Evolutionary conservation across 1,139 yeast species (phyloP).

Genomic region (Yamadazyma taylorii): DNA sequence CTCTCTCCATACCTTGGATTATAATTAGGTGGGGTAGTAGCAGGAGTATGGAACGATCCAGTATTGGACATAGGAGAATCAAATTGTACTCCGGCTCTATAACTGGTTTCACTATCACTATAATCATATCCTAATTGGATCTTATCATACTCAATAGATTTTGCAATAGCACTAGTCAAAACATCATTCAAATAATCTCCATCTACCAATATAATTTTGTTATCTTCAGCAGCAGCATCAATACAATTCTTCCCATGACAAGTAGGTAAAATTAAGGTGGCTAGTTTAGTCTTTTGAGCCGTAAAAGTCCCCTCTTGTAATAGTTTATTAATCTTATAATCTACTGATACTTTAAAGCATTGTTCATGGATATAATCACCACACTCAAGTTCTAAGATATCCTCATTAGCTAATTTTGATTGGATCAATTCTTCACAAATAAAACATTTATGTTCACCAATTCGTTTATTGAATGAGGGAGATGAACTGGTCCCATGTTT

Average conservation of each 20-base stretch:
- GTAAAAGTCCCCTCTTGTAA: conserved; percentile 11
- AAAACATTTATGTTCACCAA: conserved; percentile 24
- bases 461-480: conserved; percentile 4
- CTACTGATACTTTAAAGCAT: conserved; percentile 28
- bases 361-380: conserved; percentile 42
- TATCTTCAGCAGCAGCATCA: neutral
- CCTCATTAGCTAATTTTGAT: conserved; percentile 34
- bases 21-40: too few species aligned
- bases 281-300: conserved; percentile 7
- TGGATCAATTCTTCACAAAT: conserved; percentile 38
- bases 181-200: conserved; percentile 5
- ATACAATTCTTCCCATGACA: conserved; percentile 12
- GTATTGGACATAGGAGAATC: too few species aligned
- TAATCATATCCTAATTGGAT: conserved; percentile 1
- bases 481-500: too few species aligned
- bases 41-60: too few species aligned
- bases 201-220: conserved; percentile 9
- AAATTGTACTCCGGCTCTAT: too few species aligned
- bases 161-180: conserved; percentile 12
- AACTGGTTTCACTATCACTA: too few species aligned
- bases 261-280: conserved; percentile 10
- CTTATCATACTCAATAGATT: conserved; percentile 14
- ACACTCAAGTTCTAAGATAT: conserved; percentile 33
- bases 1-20: too few species aligned
- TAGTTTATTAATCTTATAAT: conserved; percentile 9